Evolutionary conservation across 2,329 filamentous ascomycete species (phyloP).

Genomic region (Lizonia empirigonia): DNA sequence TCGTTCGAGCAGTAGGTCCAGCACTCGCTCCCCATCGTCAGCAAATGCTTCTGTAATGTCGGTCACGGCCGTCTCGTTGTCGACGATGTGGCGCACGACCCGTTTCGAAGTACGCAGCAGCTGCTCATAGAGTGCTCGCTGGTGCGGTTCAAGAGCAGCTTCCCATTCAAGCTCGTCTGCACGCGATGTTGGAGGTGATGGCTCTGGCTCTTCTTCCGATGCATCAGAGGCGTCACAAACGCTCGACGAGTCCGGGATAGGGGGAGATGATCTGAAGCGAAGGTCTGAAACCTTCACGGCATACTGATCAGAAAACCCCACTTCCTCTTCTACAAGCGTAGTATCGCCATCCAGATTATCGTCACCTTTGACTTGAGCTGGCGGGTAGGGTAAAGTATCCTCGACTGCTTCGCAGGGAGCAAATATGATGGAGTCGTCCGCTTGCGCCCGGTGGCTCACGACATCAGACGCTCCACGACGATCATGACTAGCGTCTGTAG

Average conservation of each 20-base stretch:
- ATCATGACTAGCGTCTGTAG: background rate
- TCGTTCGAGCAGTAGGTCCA: constrained; percentile 50
- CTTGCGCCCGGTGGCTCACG: background rate
- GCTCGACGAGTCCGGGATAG: constrained; percentile 26
- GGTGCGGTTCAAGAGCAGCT: constrained; percentile 46
- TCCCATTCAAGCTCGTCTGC: constrained; percentile 49
- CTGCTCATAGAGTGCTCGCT: constrained; percentile 47
- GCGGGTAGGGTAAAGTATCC: constrained; percentile 3
- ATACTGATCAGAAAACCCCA: background rate
- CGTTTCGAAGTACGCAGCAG: constrained; percentile 51
- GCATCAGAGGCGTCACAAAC: constrained; percentile 37
- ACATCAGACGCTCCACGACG: no score
- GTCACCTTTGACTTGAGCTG: background rate
- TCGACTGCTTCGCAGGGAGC: constrained; percentile 17
- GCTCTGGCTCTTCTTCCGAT: constrained; percentile 22
- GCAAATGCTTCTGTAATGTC: constrained; percentile 54
- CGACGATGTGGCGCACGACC: constrained; percentile 53
- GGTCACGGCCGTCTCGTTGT: constrained; percentile 53
- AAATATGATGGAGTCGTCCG: constrained; percentile 3
- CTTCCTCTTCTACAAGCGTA: constrained; percentile 11
- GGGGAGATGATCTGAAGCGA: constrained; percentile 33
- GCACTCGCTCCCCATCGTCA: constrained; percentile 50
- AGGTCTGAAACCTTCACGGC: constrained; percentile 10
- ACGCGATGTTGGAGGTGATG: constrained; percentile 26
- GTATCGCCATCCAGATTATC: constrained; percentile 11